Conservation (phyloP, 2,329 filamentous ascomycete species). For the Orbilia ellipsospora region DNA sequence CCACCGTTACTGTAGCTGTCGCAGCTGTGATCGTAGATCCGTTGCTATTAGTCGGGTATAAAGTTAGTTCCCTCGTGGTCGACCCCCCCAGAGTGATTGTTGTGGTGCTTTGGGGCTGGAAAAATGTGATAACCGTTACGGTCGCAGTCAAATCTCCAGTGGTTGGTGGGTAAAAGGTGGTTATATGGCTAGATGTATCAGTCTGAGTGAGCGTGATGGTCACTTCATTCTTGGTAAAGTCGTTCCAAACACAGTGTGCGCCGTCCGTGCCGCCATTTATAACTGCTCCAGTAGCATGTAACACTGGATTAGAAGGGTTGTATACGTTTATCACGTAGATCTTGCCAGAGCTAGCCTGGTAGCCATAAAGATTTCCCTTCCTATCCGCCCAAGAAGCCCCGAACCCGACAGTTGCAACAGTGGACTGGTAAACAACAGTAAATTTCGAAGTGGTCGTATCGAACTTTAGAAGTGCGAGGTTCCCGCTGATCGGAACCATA, state of each 20-base stretch:
- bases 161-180: no score
- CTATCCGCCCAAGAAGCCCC: neutral
- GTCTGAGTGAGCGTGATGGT: no score
- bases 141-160: no score
- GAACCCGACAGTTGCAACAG: neutral
- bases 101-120: neutral
- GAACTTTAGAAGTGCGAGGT: neutral
- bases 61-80: neutral
- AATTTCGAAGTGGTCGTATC: neutral
- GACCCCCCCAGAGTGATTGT: slow-evolving; percentile 6
- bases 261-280: neutral
- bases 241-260: neutral
- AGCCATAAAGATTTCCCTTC: neutral
- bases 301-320: neutral
- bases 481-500: neutral
- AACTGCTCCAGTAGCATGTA: neutral
- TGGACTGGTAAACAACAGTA: neutral
- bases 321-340: neutral
- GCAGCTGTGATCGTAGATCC: neutral
- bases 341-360: neutral
- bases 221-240: no score
- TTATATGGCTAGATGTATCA: no score
- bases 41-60: slow-evolving; percentile 1
- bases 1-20: neutral
- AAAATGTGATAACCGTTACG: no score